Evolutionary conservation across 2,329 filamentous ascomycete species (phyloP), one percentile per base, ranked within the genome.

Genomic region (Diaporthe caulivora): DNA sequence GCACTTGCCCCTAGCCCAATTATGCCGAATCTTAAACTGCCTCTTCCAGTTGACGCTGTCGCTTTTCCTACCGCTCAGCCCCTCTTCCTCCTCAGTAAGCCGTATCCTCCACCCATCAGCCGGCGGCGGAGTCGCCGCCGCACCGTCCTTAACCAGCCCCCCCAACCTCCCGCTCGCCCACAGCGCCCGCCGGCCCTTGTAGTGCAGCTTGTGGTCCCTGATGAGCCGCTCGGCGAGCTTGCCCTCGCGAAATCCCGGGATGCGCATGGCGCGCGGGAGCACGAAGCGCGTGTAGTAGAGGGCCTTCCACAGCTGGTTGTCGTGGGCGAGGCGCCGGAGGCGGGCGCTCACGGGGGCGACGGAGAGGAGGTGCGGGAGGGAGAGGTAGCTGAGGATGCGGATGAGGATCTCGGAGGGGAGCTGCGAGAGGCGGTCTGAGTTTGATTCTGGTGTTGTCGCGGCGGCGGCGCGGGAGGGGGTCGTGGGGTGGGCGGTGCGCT

Each of bases 251-350:
- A 93, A 89, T 29, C 93, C 92, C 0, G 94, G 93, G 72, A 96
- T 91, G 73, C 93, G 91, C 77, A 93, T 88, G 47, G 93, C 93
- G 79, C 95, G 91, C 51, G 95, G 95, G 47, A 94, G 89, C 40
- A 98, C 94, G 82, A 97, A 98, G 75, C 93, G 92, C 34, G 91
- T 88, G 83, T 97, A 98, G 83, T 98, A 99, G 65, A 95, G 90
- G 18, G 89, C 89, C 81, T 96, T 97, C 97, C 97, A 99, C 72
- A 98, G 85, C 80, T 98, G 95, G 0, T 93, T 93, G 82, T 98
- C 97, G 71, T 89, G 88, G 10, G 94, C 89, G 24, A 98, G 88
- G 51, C 87, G 87, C 77, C 91, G 87, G 79, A 97, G 93, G 74
- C 93, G 94, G 70, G 85, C 90, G 2, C 95, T 98, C n/a, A 95